These are phyloP conservation scores for Leccinum imitatum DNA, from an alignment of 768 basidiomycete species.

Conservation along the genomic window DNA sequence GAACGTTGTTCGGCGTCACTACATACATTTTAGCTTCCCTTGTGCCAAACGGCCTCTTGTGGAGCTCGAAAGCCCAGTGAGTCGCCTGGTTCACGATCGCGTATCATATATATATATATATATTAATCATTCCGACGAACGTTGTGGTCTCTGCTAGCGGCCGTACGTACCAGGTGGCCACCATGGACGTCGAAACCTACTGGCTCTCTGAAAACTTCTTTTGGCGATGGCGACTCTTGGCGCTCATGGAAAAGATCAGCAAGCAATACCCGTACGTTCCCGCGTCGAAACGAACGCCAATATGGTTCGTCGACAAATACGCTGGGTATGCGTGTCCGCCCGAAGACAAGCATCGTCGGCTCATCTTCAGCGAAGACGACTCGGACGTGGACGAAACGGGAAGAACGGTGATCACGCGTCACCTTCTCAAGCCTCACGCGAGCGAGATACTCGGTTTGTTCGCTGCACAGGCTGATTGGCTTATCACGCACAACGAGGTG, in stretches of 20 bases:
- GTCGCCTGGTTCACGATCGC: neutral
- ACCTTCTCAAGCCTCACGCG: constrained; percentile 46
- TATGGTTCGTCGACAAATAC: constrained; percentile 51
- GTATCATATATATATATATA: neutral
- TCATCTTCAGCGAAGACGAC: constrained; percentile 37
- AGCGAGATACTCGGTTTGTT: constrained; percentile 52
- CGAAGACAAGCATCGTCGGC: constrained; percentile 32
- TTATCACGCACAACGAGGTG: constrained; percentile 48
- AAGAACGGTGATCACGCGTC: constrained; percentile 34
- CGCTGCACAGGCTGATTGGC: constrained; percentile 59
- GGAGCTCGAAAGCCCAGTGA: constrained; percentile 32
- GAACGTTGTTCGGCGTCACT: too few relatives aligned
- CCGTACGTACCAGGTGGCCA: constrained; percentile 45
- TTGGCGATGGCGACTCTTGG: constrained; percentile 48
- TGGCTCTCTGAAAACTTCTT: constrained; percentile 48
- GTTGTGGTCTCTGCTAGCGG: constrained; percentile 28
- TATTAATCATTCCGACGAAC: neutral
- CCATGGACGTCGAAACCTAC: constrained; percentile 47
- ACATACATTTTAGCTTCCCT: constrained; percentile 23
- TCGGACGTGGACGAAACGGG: constrained; percentile 32
- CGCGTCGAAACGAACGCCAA: constrained; percentile 41
- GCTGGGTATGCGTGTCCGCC: constrained; percentile 23
- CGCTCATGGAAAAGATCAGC: constrained; percentile 46
- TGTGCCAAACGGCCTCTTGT: constrained; percentile 32
- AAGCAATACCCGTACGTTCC: constrained; percentile 35